Conservation (phyloP, 495 filamentous ascomycete species). For the Hypomontagnella monticulosa region DNA sequence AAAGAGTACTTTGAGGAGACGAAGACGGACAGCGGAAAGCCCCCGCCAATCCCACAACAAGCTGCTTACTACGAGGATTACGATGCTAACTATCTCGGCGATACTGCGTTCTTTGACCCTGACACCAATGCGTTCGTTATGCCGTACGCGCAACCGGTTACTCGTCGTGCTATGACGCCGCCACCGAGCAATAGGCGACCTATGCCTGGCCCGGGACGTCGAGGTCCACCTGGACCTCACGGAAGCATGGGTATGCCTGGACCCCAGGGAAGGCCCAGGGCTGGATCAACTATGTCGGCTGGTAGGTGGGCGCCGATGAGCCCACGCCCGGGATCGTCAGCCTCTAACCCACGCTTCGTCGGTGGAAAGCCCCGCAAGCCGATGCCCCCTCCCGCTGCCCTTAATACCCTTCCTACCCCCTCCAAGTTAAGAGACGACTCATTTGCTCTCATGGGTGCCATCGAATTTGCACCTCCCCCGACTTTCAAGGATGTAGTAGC, state of each 20-base stretch:
- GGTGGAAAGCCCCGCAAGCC: slow-evolving; percentile 62
- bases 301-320: slow-evolving; percentile 44
- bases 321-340: slow-evolving; percentile 72
- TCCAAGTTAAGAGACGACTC: slow-evolving; percentile 86
- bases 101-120: slow-evolving; percentile 77
- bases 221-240: slow-evolving; percentile 46
- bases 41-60: slow-evolving; percentile 51
- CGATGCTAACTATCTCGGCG: slow-evolving; percentile 69
- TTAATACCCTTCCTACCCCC: slow-evolving; percentile 83
- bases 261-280: slow-evolving; percentile 52
- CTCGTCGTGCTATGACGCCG: slow-evolving; percentile 95
- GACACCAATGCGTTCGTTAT: slow-evolving; percentile 77
- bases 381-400: slow-evolving; percentile 76
- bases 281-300: slow-evolving; percentile 55
- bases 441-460: slow-evolving; percentile 70
- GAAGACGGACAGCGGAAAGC: slow-evolving; percentile 63
- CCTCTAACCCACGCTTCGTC: slow-evolving; percentile 61
- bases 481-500: slow-evolving; percentile 71
- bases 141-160: slow-evolving; percentile 81
- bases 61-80: slow-evolving; percentile 74
- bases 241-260: slow-evolving; percentile 49
- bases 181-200: slow-evolving; percentile 80
- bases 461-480: slow-evolving; percentile 88
- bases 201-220: slow-evolving; percentile 48
- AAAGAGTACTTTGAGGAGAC: slow-evolving; percentile 98